phyloP scores from a whole-genome alignment of 2,329 filamentous ascomycete species.

The Capronia americana region DNA sequence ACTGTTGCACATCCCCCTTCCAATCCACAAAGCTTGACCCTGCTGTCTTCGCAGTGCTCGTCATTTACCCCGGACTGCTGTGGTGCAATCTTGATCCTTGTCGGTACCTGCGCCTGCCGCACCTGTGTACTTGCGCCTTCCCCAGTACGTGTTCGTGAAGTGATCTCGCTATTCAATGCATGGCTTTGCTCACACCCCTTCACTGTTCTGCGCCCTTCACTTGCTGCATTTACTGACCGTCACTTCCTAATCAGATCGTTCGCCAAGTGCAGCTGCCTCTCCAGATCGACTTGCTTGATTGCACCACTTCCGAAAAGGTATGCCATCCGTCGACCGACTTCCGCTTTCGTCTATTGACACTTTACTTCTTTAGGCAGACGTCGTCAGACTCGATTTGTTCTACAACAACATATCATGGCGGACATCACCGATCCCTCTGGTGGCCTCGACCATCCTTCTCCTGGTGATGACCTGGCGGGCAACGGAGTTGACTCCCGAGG shows the following conservation, averaged over 20 bases:
- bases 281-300: slow-evolving; percentile 8
- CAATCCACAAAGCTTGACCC: slow-evolving; percentile 37
- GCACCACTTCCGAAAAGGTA: slow-evolving; percentile 29
- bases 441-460: slow-evolving; percentile 71
- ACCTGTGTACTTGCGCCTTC: slow-evolving; percentile 10
- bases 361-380: slow-evolving; percentile 38
- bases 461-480: slow-evolving; percentile 71
- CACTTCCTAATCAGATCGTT: slow-evolving; percentile 12
- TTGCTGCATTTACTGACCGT: slow-evolving; percentile 24
- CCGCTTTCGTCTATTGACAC: slow-evolving; percentile 38
- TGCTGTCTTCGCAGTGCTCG: slow-evolving; percentile 21
- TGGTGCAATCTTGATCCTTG: slow-evolving; percentile 15
- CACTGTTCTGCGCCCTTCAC: slow-evolving; percentile 13
- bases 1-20: slow-evolving; percentile 35
- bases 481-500: slow-evolving; percentile 80
- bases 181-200: slow-evolving; percentile 6
- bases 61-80: slow-evolving; percentile 33
- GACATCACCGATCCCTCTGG: slow-evolving; percentile 81
- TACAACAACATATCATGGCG: slow-evolving; percentile 64
- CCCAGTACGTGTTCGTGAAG: slow-evolving; percentile 13
- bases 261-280: slow-evolving; percentile 1
- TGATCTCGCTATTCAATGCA: slow-evolving; percentile 4
- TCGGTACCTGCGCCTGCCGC: slow-evolving; percentile 29
- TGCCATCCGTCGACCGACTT: slow-evolving; percentile 27
- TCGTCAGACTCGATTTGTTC: slow-evolving; percentile 27